phyloP scores from a whole-genome alignment of 768 basidiomycete species.

The Tricholoma sp. region DNA sequence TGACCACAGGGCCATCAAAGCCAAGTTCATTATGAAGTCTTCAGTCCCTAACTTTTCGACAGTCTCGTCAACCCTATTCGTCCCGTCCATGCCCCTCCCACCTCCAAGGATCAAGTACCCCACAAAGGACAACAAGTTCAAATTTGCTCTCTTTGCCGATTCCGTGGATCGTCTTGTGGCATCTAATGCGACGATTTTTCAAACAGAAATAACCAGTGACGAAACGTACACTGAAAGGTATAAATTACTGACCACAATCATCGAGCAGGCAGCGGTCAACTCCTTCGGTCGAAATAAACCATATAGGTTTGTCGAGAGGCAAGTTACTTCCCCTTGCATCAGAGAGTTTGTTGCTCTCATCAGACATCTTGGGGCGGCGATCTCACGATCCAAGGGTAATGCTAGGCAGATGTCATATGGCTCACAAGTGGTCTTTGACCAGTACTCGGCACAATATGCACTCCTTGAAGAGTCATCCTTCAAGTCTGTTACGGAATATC shows the following conservation, averaged over 20 bases:
- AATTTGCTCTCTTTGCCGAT: not conserved
- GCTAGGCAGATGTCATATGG: not conserved
- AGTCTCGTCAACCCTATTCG: not conserved
- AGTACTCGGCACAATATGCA: not conserved
- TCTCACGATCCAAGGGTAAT: not conserved
- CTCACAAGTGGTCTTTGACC: not conserved
- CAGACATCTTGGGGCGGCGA: not conserved
- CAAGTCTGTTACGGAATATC: not conserved
- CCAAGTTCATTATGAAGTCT: not conserved
- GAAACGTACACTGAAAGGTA: not conserved
- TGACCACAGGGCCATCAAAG: slow-evolving; percentile 1
- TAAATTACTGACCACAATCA: not conserved
- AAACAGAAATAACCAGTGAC: not conserved
- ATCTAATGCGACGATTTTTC: not conserved
- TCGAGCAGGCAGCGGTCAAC: not conserved
- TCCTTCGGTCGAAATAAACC: not conserved
- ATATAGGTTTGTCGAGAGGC: not conserved
- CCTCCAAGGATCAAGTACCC: slow-evolving; percentile 3
- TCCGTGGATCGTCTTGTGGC: not conserved
- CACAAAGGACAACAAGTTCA: not conserved
- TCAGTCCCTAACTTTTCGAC: not conserved
- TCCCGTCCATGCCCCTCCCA: slow-evolving; percentile 1
- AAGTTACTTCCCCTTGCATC: not conserved
- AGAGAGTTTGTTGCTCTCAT: not conserved
- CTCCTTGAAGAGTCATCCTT: not conserved